Percentiles rank a stretch among this genome's conserved stretches.
These are phyloP conservation scores for Paraleonurus japonicus DNA, from an alignment of 257 asterid species.

Conservation along the genomic window DNA sequence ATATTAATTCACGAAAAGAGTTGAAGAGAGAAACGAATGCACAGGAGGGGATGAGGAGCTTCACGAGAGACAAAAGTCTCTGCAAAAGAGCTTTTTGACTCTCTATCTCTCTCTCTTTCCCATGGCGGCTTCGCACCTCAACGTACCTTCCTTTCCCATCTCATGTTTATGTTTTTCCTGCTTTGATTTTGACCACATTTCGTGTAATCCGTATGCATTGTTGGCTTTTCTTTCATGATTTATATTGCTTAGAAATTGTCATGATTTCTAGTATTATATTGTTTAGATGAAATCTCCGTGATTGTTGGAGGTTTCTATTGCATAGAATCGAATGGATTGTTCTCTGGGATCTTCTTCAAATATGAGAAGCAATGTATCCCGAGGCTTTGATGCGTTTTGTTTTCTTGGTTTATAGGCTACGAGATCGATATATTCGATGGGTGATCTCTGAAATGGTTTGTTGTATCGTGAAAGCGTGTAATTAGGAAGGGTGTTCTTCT, in stretches of 20 bases:
- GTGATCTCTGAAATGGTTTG: background rate
- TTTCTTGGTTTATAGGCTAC: background rate
- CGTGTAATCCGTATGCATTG: too few relatives aligned
- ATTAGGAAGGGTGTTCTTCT: background rate
- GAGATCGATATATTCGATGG: background rate
- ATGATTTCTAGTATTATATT: background rate
- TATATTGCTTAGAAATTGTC: background rate
- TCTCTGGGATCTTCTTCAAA: background rate
- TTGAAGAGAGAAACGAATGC: background rate
- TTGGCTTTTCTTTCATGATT: background rate
- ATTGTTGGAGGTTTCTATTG: background rate
- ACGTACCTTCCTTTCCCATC: background rate
- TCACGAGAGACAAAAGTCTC: background rate
- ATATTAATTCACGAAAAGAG: background rate
- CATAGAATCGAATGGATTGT: background rate
- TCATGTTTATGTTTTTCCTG: background rate
- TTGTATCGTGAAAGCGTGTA: background rate
- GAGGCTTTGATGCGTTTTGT: background rate
- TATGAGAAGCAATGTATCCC: background rate
- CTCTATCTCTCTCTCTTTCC: background rate
- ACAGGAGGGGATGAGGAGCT: conserved; percentile 1
- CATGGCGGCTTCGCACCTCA: background rate
- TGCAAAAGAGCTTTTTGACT: background rate
- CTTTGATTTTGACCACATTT: too few relatives aligned
- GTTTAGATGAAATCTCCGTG: background rate